Conservation (phyloP, 768 basidiomycete genomes). For the Trametes elegans region DNA sequence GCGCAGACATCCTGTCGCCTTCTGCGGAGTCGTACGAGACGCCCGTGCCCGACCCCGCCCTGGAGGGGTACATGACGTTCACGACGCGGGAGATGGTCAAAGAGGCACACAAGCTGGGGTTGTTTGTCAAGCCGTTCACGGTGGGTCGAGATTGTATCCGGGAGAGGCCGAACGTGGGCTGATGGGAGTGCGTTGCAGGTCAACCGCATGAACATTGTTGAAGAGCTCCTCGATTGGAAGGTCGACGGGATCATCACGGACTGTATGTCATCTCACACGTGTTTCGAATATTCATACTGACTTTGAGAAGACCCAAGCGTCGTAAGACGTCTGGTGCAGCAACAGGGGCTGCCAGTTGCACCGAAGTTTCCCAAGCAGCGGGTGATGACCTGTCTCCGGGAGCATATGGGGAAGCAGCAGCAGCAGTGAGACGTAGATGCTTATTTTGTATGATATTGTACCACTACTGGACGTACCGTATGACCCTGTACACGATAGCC, state of each 20-base stretch:
- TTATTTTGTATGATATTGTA: no score
- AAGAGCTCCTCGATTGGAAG: slow-evolving; percentile 57
- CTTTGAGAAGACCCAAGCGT: slow-evolving; percentile 45
- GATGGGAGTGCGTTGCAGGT: slow-evolving; percentile 39
- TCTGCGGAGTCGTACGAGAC: slow-evolving; percentile 41
- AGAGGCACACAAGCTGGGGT: slow-evolving; percentile 58
- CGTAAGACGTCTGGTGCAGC: slow-evolving; percentile 55
- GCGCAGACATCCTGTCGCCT: slow-evolving; percentile 66
- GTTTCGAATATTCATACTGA: not conserved
- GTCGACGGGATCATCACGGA: slow-evolving; percentile 82
- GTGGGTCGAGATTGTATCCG: no score
- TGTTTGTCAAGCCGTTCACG: slow-evolving; percentile 74
- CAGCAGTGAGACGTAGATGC: no score
- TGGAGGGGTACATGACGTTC: slow-evolving; percentile 50
- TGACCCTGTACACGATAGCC: no score
- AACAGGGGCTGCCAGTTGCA: slow-evolving; percentile 50
- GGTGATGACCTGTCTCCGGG: slow-evolving; percentile 60
- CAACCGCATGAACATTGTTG: slow-evolving; percentile 57
- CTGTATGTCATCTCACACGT: slow-evolving; percentile 34
- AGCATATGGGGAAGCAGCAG: slow-evolving; percentile 41
- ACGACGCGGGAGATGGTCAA: slow-evolving; percentile 68
- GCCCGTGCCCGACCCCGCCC: slow-evolving; percentile 42
- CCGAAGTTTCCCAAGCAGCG: slow-evolving; percentile 57
- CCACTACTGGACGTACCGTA: no score
- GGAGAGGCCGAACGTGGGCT: not conserved